phyloP scores from a whole-genome alignment of 352 stramenopile genomes.

The Pilasporangium apinafurcum region DNA sequence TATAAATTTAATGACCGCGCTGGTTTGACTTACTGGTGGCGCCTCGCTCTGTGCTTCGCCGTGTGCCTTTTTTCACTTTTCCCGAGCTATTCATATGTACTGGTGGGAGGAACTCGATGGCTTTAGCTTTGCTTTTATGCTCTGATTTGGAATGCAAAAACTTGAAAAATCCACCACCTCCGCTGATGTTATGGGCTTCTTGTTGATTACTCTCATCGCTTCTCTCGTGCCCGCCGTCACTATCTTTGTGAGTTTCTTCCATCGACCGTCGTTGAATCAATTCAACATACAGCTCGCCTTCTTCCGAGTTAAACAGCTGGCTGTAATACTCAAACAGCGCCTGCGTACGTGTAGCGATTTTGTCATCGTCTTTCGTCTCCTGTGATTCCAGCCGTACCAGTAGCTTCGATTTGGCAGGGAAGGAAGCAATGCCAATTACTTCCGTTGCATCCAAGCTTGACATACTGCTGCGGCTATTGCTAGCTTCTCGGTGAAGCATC shows the following conservation, averaged over 20 bases:
- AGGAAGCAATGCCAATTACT: conserved; percentile 29
- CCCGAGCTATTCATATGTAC: conserved; percentile 29
- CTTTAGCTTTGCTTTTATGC: conserved; percentile 15
- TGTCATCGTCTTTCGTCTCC: conserved; percentile 45
- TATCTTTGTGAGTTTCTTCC: conserved; percentile 4
- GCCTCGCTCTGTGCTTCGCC: not conserved
- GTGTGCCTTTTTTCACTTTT: conserved; percentile 1
- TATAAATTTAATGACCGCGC: conserved; percentile 6
- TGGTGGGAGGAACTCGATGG: conserved; percentile 51
- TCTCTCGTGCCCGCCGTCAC: too few species aligned
- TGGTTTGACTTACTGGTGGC: conserved; percentile 7
- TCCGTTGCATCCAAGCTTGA: conserved; percentile 6
- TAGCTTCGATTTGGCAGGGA: conserved; percentile 35
- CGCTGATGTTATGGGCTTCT: too few species aligned
- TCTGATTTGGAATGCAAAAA: conserved; percentile 16
- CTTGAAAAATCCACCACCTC: conserved; percentile 25
- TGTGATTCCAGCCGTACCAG: conserved; percentile 40
- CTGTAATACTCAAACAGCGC: conserved; percentile 65
- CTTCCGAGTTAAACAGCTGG: conserved; percentile 58
- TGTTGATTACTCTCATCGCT: too few species aligned
- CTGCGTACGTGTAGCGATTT: conserved; percentile 26
- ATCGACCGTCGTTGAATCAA: conserved; percentile 25
- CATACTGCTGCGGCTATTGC: conserved; percentile 1
- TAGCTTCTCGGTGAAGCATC: conserved; percentile 3
- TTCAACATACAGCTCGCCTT: conserved; percentile 46